A percentile compares a stretch with the other conserved stretches of the same genome.
Evolutionary conservation across 2,329 filamentous ascomycete species (phyloP).

Genomic region (Aspergillus aculeatinus): DNA sequence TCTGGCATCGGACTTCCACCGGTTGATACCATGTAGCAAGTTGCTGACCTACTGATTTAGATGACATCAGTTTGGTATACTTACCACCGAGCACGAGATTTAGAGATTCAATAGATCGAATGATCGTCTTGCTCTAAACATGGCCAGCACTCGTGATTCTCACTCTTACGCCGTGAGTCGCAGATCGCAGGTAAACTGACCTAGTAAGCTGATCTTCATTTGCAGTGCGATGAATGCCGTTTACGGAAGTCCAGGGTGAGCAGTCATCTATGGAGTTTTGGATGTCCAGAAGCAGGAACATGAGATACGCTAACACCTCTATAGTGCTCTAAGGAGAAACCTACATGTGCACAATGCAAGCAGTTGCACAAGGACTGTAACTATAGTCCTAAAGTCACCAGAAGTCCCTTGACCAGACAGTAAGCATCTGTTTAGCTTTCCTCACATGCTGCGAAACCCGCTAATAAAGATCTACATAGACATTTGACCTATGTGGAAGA

Average conservation of each 20-base stretch:
- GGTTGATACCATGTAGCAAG: neutral
- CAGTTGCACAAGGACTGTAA: conserved; percentile 43
- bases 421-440: conserved; percentile 23
- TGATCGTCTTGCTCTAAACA: conserved; percentile 29
- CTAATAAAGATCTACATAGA: conserved; percentile 24
- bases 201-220: conserved; percentile 7
- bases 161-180: conserved; percentile 42
- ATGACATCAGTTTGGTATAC: conserved; percentile 35
- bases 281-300: neutral
- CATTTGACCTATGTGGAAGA: conserved; percentile 44
- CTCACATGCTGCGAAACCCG: conserved; percentile 12
- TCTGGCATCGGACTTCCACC: neutral
- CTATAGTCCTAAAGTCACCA: conserved; percentile 44
- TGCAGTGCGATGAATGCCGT: conserved; percentile 42
- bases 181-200: neutral
- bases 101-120: conserved; percentile 20
- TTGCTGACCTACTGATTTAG: conserved; percentile 26
- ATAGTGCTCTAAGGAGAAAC: conserved; percentile 45
- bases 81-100: conserved; percentile 31
- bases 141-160: conserved; percentile 42
- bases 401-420: conserved; percentile 45
- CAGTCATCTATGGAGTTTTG: neutral
- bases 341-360: conserved; percentile 40
- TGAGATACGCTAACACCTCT: neutral
- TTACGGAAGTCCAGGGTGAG: conserved; percentile 41